phyloP scores from a whole-genome alignment of 257 asterid genomes.

The Ligustrum vulgare region DNA sequence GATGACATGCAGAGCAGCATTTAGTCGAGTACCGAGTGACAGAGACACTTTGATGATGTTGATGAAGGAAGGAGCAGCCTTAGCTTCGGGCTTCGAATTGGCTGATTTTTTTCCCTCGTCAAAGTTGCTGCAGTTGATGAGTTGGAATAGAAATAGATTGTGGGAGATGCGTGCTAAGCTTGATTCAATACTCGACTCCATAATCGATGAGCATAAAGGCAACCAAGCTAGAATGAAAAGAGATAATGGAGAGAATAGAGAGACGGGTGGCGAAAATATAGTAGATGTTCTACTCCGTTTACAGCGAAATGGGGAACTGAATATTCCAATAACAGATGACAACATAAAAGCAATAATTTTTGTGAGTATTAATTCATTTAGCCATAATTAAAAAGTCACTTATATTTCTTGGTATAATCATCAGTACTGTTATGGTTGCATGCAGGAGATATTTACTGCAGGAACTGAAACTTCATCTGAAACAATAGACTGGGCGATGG shows the following conservation, averaged over 20 bases:
- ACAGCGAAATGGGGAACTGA: not conserved
- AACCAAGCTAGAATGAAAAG: not conserved
- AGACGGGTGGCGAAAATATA: not conserved
- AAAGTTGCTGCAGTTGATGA: not conserved
- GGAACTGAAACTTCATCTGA: constrained; percentile 24
- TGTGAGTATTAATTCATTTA: not conserved
- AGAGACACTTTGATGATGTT: not conserved
- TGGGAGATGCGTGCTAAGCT: not conserved
- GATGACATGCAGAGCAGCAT: constrained; percentile 10
- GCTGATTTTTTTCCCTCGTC: not conserved
- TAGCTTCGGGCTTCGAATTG: not conserved
- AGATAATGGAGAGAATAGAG: not conserved
- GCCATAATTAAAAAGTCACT: not conserved
- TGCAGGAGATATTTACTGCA: constrained; percentile 23
- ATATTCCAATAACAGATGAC: not conserved
- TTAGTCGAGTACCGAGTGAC: not conserved
- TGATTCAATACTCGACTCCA: not conserved
- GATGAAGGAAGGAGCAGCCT: constrained; percentile 1
- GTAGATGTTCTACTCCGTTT: not conserved
- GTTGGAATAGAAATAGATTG: not conserved
- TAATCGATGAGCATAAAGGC: not conserved
- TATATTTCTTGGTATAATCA: too few relatives aligned
- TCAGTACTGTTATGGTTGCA: not conserved
- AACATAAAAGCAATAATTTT: not conserved
- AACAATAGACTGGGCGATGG: constrained; percentile 22